A percentile compares a stretch with the other conserved stretches of the same genome.
Evolutionary conservation across 352 stramenopile species (phyloP).

Genomic region (Phytophthora hibernalis): DNA sequence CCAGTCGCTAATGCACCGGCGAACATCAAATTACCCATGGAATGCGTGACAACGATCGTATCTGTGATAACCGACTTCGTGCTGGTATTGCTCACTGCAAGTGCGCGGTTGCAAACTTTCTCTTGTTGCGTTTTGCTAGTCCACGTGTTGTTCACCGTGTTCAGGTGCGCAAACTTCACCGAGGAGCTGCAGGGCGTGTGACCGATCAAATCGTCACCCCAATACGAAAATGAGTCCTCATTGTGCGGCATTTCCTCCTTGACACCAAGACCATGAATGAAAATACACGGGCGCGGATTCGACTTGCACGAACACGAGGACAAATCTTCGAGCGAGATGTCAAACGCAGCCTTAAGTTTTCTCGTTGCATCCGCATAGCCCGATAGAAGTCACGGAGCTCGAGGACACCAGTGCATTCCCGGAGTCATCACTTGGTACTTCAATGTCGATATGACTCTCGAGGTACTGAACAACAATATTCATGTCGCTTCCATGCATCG

Average conservation of each 20-base stretch:
- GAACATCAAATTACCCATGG: slow-evolving; percentile 34
- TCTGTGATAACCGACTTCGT: slow-evolving; percentile 13
- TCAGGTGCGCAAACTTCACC: slow-evolving; percentile 21
- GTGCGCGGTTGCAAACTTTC: slow-evolving; percentile 26
- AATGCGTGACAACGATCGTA: slow-evolving; percentile 32
- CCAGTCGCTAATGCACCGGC: slow-evolving; percentile 28
- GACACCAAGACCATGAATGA: slow-evolving; percentile 28
- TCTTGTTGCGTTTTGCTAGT: slow-evolving; percentile 14
- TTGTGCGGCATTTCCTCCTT: slow-evolving; percentile 16
- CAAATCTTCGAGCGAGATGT: slow-evolving; percentile 15
- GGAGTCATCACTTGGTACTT: background rate
- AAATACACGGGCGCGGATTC: slow-evolving; percentile 26
- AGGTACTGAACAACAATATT: slow-evolving; percentile 28
- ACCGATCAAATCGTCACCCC: slow-evolving; percentile 19
- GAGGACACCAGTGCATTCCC: background rate
- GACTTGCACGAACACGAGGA: slow-evolving; percentile 29
- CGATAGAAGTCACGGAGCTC: slow-evolving; percentile 11
- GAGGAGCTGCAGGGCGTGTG: slow-evolving; percentile 29
- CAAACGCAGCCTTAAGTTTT: slow-evolving; percentile 24
- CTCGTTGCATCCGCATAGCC: slow-evolving; percentile 1
- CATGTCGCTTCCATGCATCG: slow-evolving; percentile 23
- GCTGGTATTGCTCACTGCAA: slow-evolving; percentile 25
- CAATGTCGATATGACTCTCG: slow-evolving; percentile 19
- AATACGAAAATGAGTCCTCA: slow-evolving; percentile 23
- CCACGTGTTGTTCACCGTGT: slow-evolving; percentile 28